Base-by-base conservation (phyloP, 169 alveolate species). In the Plasmodium berghei region DNA sequence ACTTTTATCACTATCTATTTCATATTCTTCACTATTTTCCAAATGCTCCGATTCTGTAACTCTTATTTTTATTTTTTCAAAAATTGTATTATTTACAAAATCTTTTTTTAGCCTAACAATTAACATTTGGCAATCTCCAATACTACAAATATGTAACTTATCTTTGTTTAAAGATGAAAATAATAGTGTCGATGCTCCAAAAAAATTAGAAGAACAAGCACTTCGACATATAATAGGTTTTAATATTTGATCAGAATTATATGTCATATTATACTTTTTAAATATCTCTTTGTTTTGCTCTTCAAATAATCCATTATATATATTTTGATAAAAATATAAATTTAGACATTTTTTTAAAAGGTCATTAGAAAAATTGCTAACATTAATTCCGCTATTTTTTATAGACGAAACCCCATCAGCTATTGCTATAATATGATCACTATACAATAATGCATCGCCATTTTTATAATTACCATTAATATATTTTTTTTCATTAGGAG, bases 341-440 rank as follows among this genome's bases (percentile, higher is more conserved):
- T 83, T 83, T 54, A 83, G 52, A 72, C 90, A 83, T 26, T 83
- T 83, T 69, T 83, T 83, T 72, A 83, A 83, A 83, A 83, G 61
- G 12, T 83, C 85, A 56, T 83, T 83, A 42, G 90, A 83, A 62
- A 83, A 83, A 49, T 83, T 83, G 48, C 90, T 61, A 24, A 83
- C 90, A 83, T 83, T 83, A 55, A 83, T 83, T 14, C 90, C 90
- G 45, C 66, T 69, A 45, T 83, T 62, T 55, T 83, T 83, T 8
- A 83, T 83, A 48, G 90, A 83, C 12, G 90, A 83, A 12, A 83
- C 90, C 1, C 90, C 90, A 83, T 83, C 90, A 3, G 90, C 90
- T 42, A 83, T 55, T 26, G 90, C 83, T 14, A 83, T 83, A 58
- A 83, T 83, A 61, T 83, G 67, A 61, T 83, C 90, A 83, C 86